Percentiles rank a stretch among this genome's conserved stretches.
These are phyloP conservation scores for Colletotrichum tropicale DNA, from an alignment of 2,329 filamentous ascomycete genomes.

Conservation along the genomic window DNA sequence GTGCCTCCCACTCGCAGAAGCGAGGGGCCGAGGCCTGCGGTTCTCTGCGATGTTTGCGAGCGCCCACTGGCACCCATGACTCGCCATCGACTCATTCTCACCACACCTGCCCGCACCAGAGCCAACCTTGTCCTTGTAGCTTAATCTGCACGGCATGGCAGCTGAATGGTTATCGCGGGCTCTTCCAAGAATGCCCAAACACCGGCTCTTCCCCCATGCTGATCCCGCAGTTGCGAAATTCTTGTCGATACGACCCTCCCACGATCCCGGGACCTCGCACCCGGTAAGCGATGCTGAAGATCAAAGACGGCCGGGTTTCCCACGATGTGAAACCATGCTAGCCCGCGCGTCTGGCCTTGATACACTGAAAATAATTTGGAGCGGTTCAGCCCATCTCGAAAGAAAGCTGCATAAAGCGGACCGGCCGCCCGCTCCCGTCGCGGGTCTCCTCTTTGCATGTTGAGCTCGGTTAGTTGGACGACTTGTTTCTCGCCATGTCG, in stretches of 20 bases:
- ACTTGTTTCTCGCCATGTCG: conserved; percentile 6
- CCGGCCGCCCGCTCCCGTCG: neutral
- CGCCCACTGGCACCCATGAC: neutral
- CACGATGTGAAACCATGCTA: neutral
- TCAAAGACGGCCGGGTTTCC: neutral
- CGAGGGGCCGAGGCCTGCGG: neutral
- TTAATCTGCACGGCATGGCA: neutral
- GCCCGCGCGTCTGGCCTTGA: neutral
- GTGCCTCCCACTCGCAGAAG: neutral
- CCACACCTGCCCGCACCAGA: neutral
- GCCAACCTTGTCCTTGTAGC: conserved; percentile 6
- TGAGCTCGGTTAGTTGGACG: neutral
- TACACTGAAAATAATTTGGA: neutral
- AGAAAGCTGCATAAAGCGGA: neutral
- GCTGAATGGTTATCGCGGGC: neutral
- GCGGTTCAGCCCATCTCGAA: neutral
- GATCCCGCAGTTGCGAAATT: neutral
- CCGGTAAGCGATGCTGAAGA: neutral
- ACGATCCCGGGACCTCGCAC: neutral
- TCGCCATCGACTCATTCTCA: neutral
- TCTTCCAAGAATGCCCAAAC: neutral
- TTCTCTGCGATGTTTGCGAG: neutral
- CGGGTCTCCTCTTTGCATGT: neutral
- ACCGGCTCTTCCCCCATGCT: neutral
- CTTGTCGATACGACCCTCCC: neutral